A percentile compares a stretch with the other conserved stretches of the same genome.
phyloP scores from a whole-genome alignment of 805 yeast species.

The Wickerhamomyces pijperi region DNA sequence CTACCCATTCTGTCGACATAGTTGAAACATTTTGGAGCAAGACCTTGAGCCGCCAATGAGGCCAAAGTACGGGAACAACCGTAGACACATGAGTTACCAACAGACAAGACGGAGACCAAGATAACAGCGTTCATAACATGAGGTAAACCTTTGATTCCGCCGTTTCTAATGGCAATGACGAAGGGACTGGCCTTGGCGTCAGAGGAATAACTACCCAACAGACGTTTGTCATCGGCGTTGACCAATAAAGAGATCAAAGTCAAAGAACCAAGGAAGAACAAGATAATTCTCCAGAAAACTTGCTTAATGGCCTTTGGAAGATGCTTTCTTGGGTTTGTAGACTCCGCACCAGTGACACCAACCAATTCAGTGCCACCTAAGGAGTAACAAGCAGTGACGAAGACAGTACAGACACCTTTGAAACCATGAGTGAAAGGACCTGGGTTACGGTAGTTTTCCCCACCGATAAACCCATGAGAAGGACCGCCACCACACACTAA shows the following conservation, averaged over 20 bases:
- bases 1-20: constrained; percentile 40
- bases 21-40: constrained; percentile 30
- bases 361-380: constrained; percentile 43
- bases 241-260: constrained; percentile 36
- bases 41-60: constrained; percentile 32
- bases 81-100: constrained; percentile 46
- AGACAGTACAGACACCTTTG: constrained; percentile 42
- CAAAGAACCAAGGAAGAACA: constrained; percentile 34
- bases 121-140: constrained; percentile 30
- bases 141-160: constrained; percentile 25
- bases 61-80: constrained; percentile 44
- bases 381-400: constrained; percentile 45
- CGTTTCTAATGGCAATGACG: constrained; percentile 32
- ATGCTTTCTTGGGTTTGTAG: constrained; percentile 33
- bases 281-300: constrained; percentile 42
- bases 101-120: constrained; percentile 28
- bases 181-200: constrained; percentile 33
- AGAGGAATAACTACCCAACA: constrained; percentile 19
- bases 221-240: constrained; percentile 28
- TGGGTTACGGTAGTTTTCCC: constrained; percentile 35
- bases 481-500: constrained; percentile 41
- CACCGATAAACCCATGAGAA: constrained; percentile 30
- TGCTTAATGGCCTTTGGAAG: constrained; percentile 44
- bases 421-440: constrained; percentile 58
- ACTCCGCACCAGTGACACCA: constrained; percentile 40